A percentile compares a stretch with the other conserved stretches of the same genome.
phyloP scores from a whole-genome alignment of 2,329 filamentous ascomycete genomes.

The Fusarium incarnatum region DNA sequence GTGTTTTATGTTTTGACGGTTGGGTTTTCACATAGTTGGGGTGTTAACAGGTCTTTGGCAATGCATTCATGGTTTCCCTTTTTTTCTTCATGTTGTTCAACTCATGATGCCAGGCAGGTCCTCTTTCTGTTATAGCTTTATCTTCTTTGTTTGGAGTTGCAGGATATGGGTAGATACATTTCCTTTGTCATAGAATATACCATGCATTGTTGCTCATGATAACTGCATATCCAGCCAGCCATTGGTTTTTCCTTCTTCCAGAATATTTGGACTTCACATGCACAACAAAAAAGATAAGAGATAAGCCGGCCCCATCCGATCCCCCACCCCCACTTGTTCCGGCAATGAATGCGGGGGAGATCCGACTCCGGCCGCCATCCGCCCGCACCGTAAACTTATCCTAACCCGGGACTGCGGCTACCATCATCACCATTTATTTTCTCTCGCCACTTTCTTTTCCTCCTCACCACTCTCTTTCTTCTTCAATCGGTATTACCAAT shows the following conservation, averaged over 20 bases:
- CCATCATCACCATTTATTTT: neutral
- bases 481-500: neutral
- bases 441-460: neutral
- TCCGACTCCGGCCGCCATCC: constrained; percentile 27
- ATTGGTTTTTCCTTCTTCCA: too few relatives aligned
- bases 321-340: constrained; percentile 38
- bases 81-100: neutral
- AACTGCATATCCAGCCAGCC: neutral
- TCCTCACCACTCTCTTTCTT: neutral
- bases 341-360: constrained; percentile 9
- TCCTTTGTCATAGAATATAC: constrained; percentile 8
- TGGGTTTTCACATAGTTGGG: constrained; percentile 30
- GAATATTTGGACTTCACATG: neutral
- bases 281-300: neutral
- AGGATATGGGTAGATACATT: constrained; percentile 28
- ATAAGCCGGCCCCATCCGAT: constrained; percentile 20
- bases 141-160: constrained; percentile 39
- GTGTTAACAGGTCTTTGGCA: constrained; percentile 25
- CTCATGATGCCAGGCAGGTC: constrained; percentile 29
- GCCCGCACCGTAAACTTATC: constrained; percentile 4
- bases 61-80: constrained; percentile 9
- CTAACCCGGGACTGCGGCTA: constrained; percentile 13
- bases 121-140: constrained; percentile 19
- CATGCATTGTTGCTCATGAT: neutral
- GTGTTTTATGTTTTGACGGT: constrained; percentile 32